These are phyloP conservation scores for Obelidium mucronatum DNA, from an alignment of 192 early-diverging fungal species.

Conservation along the genomic window DNA sequence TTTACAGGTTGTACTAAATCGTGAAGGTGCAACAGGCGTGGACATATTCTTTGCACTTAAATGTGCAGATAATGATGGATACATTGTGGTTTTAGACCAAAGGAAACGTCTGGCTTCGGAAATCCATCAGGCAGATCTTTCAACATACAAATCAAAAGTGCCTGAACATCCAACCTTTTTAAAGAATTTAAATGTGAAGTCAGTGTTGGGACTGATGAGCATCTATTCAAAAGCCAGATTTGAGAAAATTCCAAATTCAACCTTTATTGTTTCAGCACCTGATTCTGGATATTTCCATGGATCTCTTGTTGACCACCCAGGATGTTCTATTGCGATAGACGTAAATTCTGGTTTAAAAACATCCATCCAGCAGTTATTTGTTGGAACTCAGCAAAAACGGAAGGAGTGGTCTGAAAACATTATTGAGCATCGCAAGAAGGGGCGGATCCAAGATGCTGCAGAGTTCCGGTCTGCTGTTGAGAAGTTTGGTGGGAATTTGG, in stretches of 20 bases:
- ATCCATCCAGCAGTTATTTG: constrained; percentile 11
- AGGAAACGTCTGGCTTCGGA: no score
- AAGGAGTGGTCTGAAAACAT: neutral
- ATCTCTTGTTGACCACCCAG: constrained; percentile 29
- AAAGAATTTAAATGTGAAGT: neutral
- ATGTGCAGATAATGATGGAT: constrained; percentile 18
- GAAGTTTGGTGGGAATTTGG: neutral
- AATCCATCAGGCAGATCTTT: constrained; percentile 8
- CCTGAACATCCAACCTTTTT: constrained; percentile 17
- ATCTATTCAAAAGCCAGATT: constrained; percentile 2
- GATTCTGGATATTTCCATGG: constrained; percentile 23
- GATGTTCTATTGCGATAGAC: constrained; percentile 24
- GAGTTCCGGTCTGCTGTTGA: neutral
- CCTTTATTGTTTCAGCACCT: constrained; percentile 16
- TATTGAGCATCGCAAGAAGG: constrained; percentile 9
- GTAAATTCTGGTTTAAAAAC: constrained; percentile 19
- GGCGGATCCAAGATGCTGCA: neutral
- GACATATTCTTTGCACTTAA: constrained; percentile 36
- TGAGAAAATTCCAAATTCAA: constrained; percentile 12
- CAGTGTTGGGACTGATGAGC: constrained; percentile 34
- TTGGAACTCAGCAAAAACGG: neutral
- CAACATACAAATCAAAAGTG: constrained; percentile 23
- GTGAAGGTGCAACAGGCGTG: constrained; percentile 16
- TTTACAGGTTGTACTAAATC: constrained; percentile 32
- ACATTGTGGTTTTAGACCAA: constrained; percentile 31